Base-by-base conservation (phyloP, 371 early-diverging fungal genomes). In the Mortierella sp. region DNA sequence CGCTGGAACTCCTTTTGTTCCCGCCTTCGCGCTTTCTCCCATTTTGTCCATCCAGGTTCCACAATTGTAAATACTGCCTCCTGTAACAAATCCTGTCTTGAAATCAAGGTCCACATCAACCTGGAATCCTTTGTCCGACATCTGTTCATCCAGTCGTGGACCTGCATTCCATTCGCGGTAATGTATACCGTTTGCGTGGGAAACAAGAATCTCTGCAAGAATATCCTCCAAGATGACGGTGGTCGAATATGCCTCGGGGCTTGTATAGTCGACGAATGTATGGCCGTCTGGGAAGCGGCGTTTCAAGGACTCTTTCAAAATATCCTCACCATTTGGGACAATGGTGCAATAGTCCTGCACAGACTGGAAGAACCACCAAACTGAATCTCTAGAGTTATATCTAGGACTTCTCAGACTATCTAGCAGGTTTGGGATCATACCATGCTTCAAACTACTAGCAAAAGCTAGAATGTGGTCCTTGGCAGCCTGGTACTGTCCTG, bases 31-130 rank as follows among this genome's bases (percentile, higher is more conserved):
- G 28, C 95, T 96, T 76, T 97, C 97, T 11, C 99, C 99, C 97
- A 97, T 98, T 88, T 98, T 98, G 86, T 98, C 99, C 98, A 98
- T 98, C 99, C 98, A 99, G 0, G 98, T 98, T 41, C 99, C 98
- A 75, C 98, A 99, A 84, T 99, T 99, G 88, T 87, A 94, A n/a
- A 85, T 48, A 78, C 91, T 97, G 28, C 99, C 99, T 38, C 99
- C 98, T 38, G 84, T 80, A 48, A 97, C 84, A 38, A 98, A 90
- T 24, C 98, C 99, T 0, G 91, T 92, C 0, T 63, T 84, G 87
- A 91, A 90, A 72, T 95, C 91, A 2, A 91, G 88, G 55, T 87
- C 74, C 36, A 94, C 90, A 61, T 90, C 88, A 22, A 99, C 87
- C 58, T 96, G 87, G 86, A 99, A 99, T 0, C 98, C 99, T 68